Percentiles rank a stretch among this genome's conserved stretches.
phyloP scores from a whole-genome alignment of 2,329 filamentous ascomycete species.

The Xylariaceae sp. region DNA sequence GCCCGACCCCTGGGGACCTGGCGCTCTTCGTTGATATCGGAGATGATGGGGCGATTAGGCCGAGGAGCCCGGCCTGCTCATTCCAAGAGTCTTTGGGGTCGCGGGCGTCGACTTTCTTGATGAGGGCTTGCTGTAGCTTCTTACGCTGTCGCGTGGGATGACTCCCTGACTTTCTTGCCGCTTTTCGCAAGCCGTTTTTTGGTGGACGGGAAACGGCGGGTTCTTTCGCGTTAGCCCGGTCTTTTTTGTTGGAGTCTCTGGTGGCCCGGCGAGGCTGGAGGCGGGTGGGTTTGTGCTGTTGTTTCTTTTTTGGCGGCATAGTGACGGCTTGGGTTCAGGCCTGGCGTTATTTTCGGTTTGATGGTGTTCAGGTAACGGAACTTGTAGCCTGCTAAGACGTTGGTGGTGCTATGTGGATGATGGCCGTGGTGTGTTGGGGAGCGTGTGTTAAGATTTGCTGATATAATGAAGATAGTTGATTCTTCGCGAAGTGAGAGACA shows the following conservation, averaged over 20 bases:
- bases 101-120: constrained; percentile 9
- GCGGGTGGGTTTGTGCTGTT: not conserved
- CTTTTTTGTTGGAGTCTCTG: not conserved
- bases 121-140: constrained; percentile 5
- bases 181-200: not conserved
- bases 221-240: not conserved
- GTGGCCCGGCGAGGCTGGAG: constrained; percentile 1
- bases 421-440: not conserved
- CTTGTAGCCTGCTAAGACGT: not conserved
- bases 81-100: constrained; percentile 3
- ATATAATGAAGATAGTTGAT: not conserved
- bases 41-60: not conserved
- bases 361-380: too few relatives aligned
- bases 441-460: not conserved
- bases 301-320: not conserved
- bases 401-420: not conserved
- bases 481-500: not conserved
- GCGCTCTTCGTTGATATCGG: not conserved
- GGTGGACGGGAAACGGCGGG: not conserved
- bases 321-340: not conserved
- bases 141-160: not conserved
- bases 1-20: not conserved
- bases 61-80: constrained; percentile 8
- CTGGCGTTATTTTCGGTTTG: not conserved
- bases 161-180: constrained; percentile 1